Conservation (phyloP, 768 basidiomycete genomes). For the Podaxis pistillaris region DNA sequence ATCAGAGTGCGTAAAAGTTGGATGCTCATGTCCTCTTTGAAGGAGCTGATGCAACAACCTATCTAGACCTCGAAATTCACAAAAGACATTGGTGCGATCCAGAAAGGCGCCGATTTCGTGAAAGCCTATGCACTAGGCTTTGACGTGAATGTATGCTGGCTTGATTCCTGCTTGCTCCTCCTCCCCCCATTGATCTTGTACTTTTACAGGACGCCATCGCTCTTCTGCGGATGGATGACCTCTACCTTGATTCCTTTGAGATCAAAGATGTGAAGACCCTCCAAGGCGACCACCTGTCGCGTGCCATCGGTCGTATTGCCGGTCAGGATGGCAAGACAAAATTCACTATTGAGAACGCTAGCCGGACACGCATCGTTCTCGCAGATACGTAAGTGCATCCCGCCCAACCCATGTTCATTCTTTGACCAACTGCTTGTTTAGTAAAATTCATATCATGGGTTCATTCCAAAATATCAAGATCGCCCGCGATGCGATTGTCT, state of each 20-base stretch:
- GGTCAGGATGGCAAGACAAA: conserved; percentile 99
- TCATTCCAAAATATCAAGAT: conserved; percentile 99
- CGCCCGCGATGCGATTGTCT: conserved; percentile 94
- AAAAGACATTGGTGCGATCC: conserved; percentile 87
- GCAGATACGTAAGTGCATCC: conserved; percentile 82
- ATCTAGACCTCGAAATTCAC: conserved; percentile 90
- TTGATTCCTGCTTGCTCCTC: not conserved
- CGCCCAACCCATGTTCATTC: not conserved
- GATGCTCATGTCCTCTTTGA: not conserved
- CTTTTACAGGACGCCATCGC: conserved; percentile 86
- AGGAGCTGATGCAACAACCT: not conserved
- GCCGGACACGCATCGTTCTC: conserved; percentile 94
- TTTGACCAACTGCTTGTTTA: conserved; percentile 27
- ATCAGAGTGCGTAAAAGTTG: conserved; percentile 64
- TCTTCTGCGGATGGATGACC: conserved; percentile 90
- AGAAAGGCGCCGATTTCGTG: conserved; percentile 97
- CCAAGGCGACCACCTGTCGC: conserved; percentile 96
- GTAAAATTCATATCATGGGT: conserved; percentile 98
- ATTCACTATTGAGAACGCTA: conserved; percentile 97
- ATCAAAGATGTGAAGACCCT: conserved; percentile 99
- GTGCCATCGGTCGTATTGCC: conserved; percentile 98
- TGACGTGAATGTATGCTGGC: conserved; percentile 75
- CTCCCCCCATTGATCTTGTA: not conserved
- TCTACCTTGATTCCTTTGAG: conserved; percentile 98
- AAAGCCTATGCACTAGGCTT: conserved; percentile 95